Evolutionary conservation across 2,329 filamentous ascomycete genomes (phyloP), one percentile per base, ranked within the genome.

Genomic region (Fusarium sp.): DNA sequence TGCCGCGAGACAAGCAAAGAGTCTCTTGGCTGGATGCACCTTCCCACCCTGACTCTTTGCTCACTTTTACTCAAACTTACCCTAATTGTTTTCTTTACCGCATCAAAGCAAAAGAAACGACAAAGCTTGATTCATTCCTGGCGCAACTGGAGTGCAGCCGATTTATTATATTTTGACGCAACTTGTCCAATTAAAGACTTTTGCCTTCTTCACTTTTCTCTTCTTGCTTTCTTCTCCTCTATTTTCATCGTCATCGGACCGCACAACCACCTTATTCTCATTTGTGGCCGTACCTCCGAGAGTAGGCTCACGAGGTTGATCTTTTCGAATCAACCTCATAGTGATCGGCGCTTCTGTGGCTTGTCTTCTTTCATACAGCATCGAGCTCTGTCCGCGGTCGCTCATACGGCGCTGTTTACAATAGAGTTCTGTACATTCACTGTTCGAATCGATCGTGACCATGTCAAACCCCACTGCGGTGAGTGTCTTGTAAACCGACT

Each of bases 391-490:
- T 48, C 50, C 45, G 24, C 23, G 30, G 43, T 46, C 48, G 17
- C 38, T 45, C 26, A 20, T 19, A 40, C 53, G 38, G 50, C 59
- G 19, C 26, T 47, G 17, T 61, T 49, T 62, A 36, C 42, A 50
- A 51, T 39, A 44, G 26, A 50, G 28, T 36, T 30, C 45, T 45
- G 39, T 40, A 43, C 46, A 26, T 56, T 59, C 45, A 45, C 32
- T 56, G 56, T 57, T 46, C 59, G 48, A 48, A 45, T 49, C 46
- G 15, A 48, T 39, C 32, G 40, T 39, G 39, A 64, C n/a, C 34
- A 72, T 72, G 70, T 62, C 70, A 47, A 60, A 54, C 54, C 55
- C 43, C 46, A 55, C 58, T 47, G 48, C 68, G 39, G 70, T 73
- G 39, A 70, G 70, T 73, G 38, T 26, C 34, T 23, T 28, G 24